A percentile compares a stretch with the other conserved stretches of the same genome.
These are phyloP conservation scores for Plantago elongata DNA, from an alignment of 257 asterid species.

Conservation along the genomic window DNA sequence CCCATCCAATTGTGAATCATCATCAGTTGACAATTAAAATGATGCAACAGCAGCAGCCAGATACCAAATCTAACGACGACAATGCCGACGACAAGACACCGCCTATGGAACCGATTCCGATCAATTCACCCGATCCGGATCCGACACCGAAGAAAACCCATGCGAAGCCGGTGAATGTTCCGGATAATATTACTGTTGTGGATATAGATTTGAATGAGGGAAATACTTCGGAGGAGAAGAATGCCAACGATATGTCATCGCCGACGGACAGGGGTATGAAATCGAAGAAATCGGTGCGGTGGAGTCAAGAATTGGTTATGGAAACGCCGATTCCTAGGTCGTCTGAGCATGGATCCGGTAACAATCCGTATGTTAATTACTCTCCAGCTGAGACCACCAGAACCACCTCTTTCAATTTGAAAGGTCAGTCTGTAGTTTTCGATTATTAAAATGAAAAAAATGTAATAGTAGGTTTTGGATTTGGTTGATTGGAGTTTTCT, in stretches of 20 bases:
- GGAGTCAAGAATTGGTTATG: constrained; percentile 74
- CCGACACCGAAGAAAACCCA: constrained; percentile 31
- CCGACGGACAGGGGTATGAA: constrained; percentile 15
- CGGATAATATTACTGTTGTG: constrained; percentile 7
- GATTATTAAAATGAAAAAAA: background rate
- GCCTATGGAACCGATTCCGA: constrained; percentile 30
- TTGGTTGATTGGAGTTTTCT: constrained; percentile 20
- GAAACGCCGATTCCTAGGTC: constrained; percentile 49
- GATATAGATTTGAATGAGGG: constrained; percentile 24
- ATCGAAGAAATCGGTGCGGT: constrained; percentile 74
- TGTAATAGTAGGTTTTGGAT: background rate
- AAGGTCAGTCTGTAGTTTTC: constrained; percentile 37
- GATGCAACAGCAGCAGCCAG: constrained; percentile 47
- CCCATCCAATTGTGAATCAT: too few relatives aligned
- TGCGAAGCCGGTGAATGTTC: constrained; percentile 20
- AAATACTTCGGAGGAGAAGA: constrained; percentile 25
- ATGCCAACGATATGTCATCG: constrained; percentile 10
- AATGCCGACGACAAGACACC: constrained; percentile 37
- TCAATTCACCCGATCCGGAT: constrained; percentile 30
- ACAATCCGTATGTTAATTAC: constrained; percentile 59
- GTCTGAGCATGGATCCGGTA: constrained; percentile 40
- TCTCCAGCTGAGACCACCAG: constrained; percentile 42
- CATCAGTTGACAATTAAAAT: background rate
- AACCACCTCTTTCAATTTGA: constrained; percentile 59
- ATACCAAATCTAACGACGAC: constrained; percentile 25